phyloP scores from a whole-genome alignment of 192 early-diverging fungal species.

The Funneliformis geosporum region DNA sequence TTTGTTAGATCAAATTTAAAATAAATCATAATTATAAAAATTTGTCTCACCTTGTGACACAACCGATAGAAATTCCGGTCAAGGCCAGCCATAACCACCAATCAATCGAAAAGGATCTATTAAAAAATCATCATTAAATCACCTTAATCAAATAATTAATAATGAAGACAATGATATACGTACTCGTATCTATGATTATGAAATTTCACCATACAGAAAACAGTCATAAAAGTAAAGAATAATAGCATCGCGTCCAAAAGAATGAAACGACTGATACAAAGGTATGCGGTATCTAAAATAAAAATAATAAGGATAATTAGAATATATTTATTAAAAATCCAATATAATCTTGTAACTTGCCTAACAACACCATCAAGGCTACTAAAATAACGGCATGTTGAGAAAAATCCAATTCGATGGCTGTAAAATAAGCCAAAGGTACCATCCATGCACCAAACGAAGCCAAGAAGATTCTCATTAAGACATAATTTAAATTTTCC shows the following conservation, averaged over 20 bases:
- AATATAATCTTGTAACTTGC: constrained; percentile 39
- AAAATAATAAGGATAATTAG: not conserved
- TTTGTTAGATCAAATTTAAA: constrained; percentile 14
- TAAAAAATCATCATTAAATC: not conserved
- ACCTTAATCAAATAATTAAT: not conserved
- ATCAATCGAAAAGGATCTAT: constrained; percentile 75
- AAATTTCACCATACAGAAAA: constrained; percentile 72
- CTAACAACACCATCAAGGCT: constrained; percentile 74
- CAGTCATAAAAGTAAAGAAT: constrained; percentile 75
- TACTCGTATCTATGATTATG: constrained; percentile 69
- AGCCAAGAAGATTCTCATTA: constrained; percentile 90
- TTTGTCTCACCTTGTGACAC: constrained; percentile 61
- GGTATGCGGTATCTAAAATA: constrained; percentile 65
- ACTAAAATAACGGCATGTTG: constrained; percentile 68
- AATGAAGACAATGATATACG: constrained; percentile 18
- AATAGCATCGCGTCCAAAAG: constrained; percentile 95
- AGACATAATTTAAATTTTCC: constrained; percentile 72
- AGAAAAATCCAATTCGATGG: constrained; percentile 71
- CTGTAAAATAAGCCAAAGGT: constrained; percentile 90
- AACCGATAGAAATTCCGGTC: constrained; percentile 87
- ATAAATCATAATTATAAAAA: not conserved
- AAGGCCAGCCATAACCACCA: constrained; percentile 91
- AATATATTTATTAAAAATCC: not conserved
- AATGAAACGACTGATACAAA: constrained; percentile 87
- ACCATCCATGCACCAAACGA: constrained; percentile 86